Percentiles rank a stretch among this genome's conserved stretches.
Evolutionary conservation across 2,329 filamentous ascomycete species (phyloP).

Genomic region (Arthrobotrys musiformis): DNA sequence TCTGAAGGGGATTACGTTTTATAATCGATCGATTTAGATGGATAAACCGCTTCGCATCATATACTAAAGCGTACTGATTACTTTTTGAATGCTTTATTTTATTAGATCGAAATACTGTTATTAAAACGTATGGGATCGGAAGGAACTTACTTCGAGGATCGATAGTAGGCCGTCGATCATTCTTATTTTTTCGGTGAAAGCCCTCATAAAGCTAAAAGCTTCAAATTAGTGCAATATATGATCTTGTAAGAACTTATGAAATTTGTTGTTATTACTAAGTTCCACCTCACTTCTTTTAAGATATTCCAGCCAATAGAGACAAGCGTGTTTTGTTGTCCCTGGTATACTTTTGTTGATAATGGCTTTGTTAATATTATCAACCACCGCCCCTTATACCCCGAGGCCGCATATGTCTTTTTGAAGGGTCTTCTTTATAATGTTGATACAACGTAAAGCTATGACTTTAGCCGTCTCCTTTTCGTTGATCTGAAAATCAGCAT

Average conservation of each 20-base stretch:
- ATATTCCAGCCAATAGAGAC: conserved; percentile 19
- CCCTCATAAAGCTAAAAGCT: conserved; percentile 19
- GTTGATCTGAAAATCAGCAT: conserved; percentile 6
- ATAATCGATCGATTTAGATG: conserved; percentile 1
- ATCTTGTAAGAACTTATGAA: conserved; percentile 2
- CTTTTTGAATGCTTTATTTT: conserved; percentile 4
- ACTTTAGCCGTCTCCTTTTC: not conserved
- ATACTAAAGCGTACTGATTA: not conserved
- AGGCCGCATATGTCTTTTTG: conserved; percentile 10
- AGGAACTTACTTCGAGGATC: not conserved
- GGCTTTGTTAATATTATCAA: not conserved
- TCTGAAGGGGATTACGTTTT: not conserved
- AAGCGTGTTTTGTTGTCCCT: not conserved
- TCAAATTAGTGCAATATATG: conserved; percentile 17
- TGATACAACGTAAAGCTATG: conserved; percentile 6
- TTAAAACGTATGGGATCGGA: not conserved
- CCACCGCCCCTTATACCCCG: not conserved
- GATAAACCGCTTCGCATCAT: not conserved
- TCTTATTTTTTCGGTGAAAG: not conserved
- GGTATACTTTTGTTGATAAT: not conserved
- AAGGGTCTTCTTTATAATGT: not conserved
- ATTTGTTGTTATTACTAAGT: not conserved
- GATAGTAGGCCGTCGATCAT: not conserved
- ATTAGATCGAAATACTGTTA: not conserved
- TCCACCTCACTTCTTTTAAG: not conserved